Base-by-base conservation (phyloP, 1,284 basidiomycete genomes). In the Apiotrichum gamsii region DNA sequence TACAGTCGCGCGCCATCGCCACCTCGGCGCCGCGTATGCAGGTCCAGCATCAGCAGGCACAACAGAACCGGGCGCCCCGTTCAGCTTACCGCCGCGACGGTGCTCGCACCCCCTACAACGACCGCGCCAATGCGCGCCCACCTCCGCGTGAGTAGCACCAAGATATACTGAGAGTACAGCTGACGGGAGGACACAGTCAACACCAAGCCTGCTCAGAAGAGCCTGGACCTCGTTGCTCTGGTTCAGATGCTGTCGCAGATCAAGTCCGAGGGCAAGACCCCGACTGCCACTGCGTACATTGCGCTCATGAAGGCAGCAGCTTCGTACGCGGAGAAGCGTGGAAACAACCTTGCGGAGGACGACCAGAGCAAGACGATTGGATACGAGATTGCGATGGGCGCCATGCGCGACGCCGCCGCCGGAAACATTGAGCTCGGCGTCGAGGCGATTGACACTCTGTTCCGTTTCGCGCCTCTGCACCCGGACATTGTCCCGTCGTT, bases 401-500 rank as follows among this genome's bases (percentile, higher is more conserved):
- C 65, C 0, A 61, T 59, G 49, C 47, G 60, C 23, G 67, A 69
- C 34, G 67, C 67, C 10, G 40, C 49, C n/a, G 47, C 46, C 1
- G 65, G 62, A 13, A 57, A 56, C 1, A 49, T 67, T 18, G 63
- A 66, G 18, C 51, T 69, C 6, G 64, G 62, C 8, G 30, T 35
- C 9, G 56, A 58, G 13, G 61, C 50, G 15, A 34, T 61, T 18
- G 64, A 67, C 35, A 20, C 56, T 16, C 49, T 70, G 8, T 37
- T 69, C 28, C 49, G 57, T 35, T 56, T 62, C 38, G 19, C 54
- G 19, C 24, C 41, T 16, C 13, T 52, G 21, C 51, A 65, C 41
- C 60, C 61, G n/a, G 52, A 60, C 15, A 54, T 67, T 18, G 52
- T 65, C 3, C 61, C 60, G 2, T 57, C 62, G 1, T 46, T 68